Evolutionary conservation across 1,284 basidiomycete species (phyloP), one percentile per base, ranked within the genome.

Genomic region (Tilletia horrida): DNA sequence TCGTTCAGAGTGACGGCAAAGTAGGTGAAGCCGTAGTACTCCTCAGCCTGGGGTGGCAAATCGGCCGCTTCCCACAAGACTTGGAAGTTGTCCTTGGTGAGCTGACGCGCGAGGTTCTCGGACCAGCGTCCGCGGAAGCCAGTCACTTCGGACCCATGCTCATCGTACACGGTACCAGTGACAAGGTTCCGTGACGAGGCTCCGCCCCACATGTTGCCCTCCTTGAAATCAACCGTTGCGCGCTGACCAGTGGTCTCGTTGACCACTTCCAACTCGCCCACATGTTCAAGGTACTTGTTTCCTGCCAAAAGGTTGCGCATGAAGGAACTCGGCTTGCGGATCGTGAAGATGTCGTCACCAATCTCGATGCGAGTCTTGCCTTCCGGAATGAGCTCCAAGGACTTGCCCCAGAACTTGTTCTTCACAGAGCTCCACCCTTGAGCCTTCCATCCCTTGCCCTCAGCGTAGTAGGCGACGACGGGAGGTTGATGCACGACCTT

Each of bases 371-470:
- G 62, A 23, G 71, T 57, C 0, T 18, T 18, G 1, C 80, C 80
- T 45, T 81, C 80, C 11, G 79, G 74, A 18, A 81, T 81, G 11
- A 81, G 71, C 71, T 81, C 80, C 29, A 80, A 70, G 16, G 71
- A 74, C 61, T 81, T 81, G 45, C 80, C 80, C 80, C 80, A 81
- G 63, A 81, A 81, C 69, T 81, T 81, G 72, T 80, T 80, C 71
- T 81, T 81, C 65, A 81, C 78, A 1, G 76, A 70, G 40, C 69
- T 72, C 70, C 76, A 78, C 2, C 75, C 73, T 11, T 72, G 67
- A 11, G 68, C 70, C 47, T 74, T 73, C 80, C 80, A 81, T 16
- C 78, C 78, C 29, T 75, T 75, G 16, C 80, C 80, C 31, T 77
- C 73, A 21, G 78, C 76, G 64, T 79, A 80, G 11, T 69, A 71